A percentile compares a stretch with the other conserved stretches of the same genome.
These are phyloP conservation scores for Cadophora malorum DNA, from an alignment of 2,329 filamentous ascomycete genomes.

Conservation along the genomic window DNA sequence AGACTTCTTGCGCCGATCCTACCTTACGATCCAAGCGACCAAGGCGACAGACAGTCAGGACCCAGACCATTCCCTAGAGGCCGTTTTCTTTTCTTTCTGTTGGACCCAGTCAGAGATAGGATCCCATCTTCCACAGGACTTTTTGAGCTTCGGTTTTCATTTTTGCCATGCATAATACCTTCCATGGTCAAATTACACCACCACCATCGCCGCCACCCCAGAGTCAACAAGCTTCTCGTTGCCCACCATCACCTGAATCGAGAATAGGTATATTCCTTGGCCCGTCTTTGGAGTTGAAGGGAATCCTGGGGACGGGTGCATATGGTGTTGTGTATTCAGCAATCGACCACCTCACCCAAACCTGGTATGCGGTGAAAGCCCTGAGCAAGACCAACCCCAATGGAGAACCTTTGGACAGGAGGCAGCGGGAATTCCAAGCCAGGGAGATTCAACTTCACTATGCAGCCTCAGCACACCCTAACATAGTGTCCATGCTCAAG, in stretches of 20 bases:
- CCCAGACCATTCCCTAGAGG: conserved; percentile 23
- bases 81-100: conserved; percentile 40
- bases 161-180: conserved; percentile 42
- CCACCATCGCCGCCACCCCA: conserved; percentile 38
- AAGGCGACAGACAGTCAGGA: conserved; percentile 20
- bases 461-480: conserved; percentile 84
- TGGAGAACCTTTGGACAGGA: conserved; percentile 75
- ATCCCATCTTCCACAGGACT: conserved; percentile 30
- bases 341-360: conserved; percentile 73
- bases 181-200: conserved; percentile 37
- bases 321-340: conserved; percentile 97
- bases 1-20: conserved; percentile 28
- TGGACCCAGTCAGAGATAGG: conserved; percentile 28
- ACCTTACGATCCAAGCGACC: conserved; percentile 15
- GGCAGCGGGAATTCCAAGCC: conserved; percentile 89
- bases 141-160: conserved; percentile 35
- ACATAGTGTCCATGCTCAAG: conserved; percentile 92
- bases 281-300: conserved; percentile 71
- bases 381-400: conserved; percentile 86
- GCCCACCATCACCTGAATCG: conserved; percentile 70
- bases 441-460: conserved; percentile 93
- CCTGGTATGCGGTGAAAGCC: conserved; percentile 93
- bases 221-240: conserved; percentile 23
- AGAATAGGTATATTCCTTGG: conserved; percentile 84
- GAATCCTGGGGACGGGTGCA: conserved; percentile 89